Conservation (phyloP, 345 rosid genomes). For the Populus euphratica region DNA sequence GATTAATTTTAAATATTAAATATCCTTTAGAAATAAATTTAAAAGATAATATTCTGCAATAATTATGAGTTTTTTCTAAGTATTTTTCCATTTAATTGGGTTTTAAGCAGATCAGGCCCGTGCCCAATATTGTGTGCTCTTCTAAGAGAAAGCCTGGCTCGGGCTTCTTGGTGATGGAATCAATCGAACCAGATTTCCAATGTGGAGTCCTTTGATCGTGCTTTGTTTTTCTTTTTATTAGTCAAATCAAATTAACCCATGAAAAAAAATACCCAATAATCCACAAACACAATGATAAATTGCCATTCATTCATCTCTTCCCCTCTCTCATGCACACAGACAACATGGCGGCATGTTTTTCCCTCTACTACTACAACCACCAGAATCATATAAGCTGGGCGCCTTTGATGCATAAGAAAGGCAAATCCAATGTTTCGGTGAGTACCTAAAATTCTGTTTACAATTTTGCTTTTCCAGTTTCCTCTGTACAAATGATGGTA, state of each 20-base stretch:
- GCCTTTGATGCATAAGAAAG: constrained; percentile 4
- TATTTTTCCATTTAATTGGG: no score
- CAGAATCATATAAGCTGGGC: neutral
- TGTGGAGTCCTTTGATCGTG: neutral
- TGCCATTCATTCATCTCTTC: neutral
- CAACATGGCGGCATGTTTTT: constrained; percentile 1
- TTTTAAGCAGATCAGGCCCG: no score
- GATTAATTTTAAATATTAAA: no score
- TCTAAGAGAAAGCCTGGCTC: neutral
- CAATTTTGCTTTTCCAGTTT: neutral
- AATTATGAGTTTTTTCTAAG: no score
- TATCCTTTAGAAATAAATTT: no score
- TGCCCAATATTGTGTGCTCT: neutral
- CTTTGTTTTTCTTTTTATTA: neutral
- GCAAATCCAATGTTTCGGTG: neutral
- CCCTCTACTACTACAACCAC: neutral
- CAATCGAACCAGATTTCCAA: neutral
- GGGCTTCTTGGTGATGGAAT: neutral
- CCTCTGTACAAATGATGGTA: neutral
- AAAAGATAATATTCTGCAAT: no score
- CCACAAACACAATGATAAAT: neutral
- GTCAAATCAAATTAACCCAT: neutral
- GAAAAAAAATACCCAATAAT: neutral
- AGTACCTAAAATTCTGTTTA: neutral
- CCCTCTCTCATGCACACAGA: neutral